phyloP scores from a whole-genome alignment of 805 yeast species.

The Kodamaea kaohsiungensis region DNA sequence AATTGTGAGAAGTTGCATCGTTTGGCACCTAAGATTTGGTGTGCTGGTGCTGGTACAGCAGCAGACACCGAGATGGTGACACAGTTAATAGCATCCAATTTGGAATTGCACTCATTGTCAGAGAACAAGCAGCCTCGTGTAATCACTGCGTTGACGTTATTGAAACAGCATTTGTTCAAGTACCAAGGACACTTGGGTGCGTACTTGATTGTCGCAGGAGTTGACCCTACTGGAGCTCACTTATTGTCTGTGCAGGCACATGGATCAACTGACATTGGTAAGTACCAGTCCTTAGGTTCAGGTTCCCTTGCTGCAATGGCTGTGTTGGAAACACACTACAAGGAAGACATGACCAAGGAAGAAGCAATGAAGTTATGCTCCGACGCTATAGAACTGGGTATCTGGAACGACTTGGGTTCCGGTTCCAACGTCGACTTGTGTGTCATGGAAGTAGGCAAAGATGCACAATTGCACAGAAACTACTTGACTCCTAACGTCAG shows the following conservation, averaged over 20 bases:
- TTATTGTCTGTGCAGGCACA: constrained; percentile 94
- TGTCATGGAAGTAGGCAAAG: constrained; percentile 92
- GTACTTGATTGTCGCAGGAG: constrained; percentile 96
- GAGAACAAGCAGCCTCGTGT: constrained; percentile 90
- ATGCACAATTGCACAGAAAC: constrained; percentile 82
- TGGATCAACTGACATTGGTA: constrained; percentile 96
- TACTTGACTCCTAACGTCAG: constrained; percentile 90
- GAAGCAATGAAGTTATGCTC: constrained; percentile 91
- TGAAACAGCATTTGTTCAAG: constrained; percentile 93
- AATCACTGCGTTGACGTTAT: constrained; percentile 85
- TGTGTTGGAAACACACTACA: constrained; percentile 87
- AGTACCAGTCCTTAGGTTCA: constrained; percentile 89
- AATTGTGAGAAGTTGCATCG: constrained; percentile 95
- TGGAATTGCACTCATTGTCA: constrained; percentile 85
- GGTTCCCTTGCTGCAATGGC: constrained; percentile 99
- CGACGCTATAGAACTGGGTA: constrained; percentile 95
- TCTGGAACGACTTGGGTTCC: constrained; percentile 98
- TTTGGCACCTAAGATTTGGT: constrained; percentile 90
- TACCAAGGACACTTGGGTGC: constrained; percentile 99
- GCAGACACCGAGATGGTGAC: constrained; percentile 99
- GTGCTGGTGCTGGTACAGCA: constrained; percentile 99
- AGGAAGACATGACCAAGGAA: constrained; percentile 71
- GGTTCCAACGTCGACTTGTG: constrained; percentile 98
- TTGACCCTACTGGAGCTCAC: constrained; percentile 94
- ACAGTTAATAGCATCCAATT: constrained; percentile 83